A percentile compares a stretch with the other conserved stretches of the same genome.
Evolutionary conservation across 169 alveolate genomes (phyloP).

Genomic region (Plasmodium adleri): DNA sequence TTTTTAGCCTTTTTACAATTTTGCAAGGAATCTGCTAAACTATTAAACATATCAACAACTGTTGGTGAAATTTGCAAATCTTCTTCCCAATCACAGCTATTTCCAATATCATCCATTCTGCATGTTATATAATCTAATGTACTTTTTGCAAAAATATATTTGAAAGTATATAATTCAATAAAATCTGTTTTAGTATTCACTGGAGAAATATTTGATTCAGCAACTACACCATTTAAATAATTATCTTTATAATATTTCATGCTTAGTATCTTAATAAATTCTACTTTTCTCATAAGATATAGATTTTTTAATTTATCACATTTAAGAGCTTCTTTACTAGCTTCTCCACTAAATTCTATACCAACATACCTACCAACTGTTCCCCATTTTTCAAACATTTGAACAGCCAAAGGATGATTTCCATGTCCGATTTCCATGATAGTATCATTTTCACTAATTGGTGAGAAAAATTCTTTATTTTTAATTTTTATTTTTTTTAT

Average conservation of each 20-base stretch:
- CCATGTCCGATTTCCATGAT: slow-evolving; percentile 87
- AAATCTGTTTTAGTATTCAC: slow-evolving; percentile 34
- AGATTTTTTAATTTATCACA: slow-evolving; percentile 49
- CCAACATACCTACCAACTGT: slow-evolving; percentile 68
- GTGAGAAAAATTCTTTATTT: slow-evolving; percentile 46
- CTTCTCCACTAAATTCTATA: slow-evolving; percentile 80
- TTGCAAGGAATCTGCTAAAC: slow-evolving; percentile 79
- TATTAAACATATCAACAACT: slow-evolving; percentile 84
- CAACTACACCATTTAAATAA: slow-evolving; percentile 38
- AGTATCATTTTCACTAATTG: slow-evolving; percentile 66
- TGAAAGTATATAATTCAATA: slow-evolving; percentile 35
- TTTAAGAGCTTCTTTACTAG: slow-evolving; percentile 78
- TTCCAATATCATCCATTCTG: slow-evolving; percentile 72
- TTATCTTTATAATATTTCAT: slow-evolving; percentile 59
- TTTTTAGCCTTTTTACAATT: slow-evolving; percentile 26
- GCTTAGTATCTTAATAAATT: slow-evolving; percentile 44
- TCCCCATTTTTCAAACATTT: slow-evolving; percentile 75
- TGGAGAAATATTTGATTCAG: slow-evolving; percentile 49
- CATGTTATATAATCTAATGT: slow-evolving; percentile 84
- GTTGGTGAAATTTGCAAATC: slow-evolving; percentile 84
- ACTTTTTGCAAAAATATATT: slow-evolving; percentile 80
- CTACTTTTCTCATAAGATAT: slow-evolving; percentile 54
- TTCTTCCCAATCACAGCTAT: slow-evolving; percentile 81
- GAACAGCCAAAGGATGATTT: slow-evolving; percentile 84
- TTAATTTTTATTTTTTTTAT: slow-evolving; percentile 31